These are phyloP conservation scores for Salix suchowensis DNA, from an alignment of 345 rosid genomes.

Conservation along the genomic window DNA sequence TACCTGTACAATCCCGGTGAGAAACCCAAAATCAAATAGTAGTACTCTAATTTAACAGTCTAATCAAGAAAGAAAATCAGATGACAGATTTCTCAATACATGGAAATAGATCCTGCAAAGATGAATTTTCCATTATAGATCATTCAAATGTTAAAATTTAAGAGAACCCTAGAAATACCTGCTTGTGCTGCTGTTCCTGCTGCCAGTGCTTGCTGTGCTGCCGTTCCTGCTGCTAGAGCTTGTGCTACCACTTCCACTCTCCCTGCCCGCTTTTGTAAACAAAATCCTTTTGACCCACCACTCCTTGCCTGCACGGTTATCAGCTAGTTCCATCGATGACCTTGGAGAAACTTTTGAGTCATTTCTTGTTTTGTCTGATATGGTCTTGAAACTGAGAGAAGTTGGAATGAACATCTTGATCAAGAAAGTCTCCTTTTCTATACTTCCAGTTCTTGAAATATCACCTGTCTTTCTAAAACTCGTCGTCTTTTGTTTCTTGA, in stretches of 20 bases:
- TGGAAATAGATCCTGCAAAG: not conserved
- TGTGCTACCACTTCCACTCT: constrained; percentile 3
- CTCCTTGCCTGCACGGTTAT: constrained; percentile 1
- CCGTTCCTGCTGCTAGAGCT: not conserved
- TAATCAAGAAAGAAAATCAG: not conserved
- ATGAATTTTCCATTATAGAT: not conserved
- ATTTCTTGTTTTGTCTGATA: constrained; percentile 5
- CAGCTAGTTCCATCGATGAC: constrained; percentile 19
- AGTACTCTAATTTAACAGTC: not conserved
- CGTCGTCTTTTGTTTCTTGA: constrained; percentile 12
- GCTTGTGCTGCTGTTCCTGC: constrained; percentile 18
- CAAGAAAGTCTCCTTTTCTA: constrained; percentile 42
- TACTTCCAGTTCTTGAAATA: constrained; percentile 31
- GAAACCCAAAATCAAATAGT: not conserved
- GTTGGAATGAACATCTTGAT: constrained; percentile 47
- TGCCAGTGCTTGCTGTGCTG: not conserved
- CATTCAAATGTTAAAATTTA: not conserved
- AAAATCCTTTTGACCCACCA: constrained; percentile 22
- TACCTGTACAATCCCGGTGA: constrained; percentile 3
- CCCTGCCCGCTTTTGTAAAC: not conserved
- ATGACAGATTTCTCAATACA: not conserved
- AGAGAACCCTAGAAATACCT: constrained; percentile 22
- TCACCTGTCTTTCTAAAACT: constrained; percentile 5
- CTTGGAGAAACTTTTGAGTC: constrained; percentile 28
- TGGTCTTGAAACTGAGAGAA: constrained; percentile 25